phyloP scores from a whole-genome alignment of 108 stramenopile genomes.

The Skeletonema menzelii region DNA sequence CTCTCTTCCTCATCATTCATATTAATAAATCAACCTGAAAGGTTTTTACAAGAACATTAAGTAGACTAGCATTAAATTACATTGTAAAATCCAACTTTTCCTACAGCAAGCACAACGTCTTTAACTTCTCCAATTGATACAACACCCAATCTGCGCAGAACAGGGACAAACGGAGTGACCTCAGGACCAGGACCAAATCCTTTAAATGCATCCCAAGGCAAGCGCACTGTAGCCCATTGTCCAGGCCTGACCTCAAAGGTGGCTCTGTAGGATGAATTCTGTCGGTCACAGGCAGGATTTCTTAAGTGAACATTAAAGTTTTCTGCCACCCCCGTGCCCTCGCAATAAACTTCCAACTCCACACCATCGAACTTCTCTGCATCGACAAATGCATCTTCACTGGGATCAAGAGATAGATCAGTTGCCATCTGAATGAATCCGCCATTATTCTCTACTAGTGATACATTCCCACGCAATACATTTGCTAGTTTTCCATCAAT shows the following conservation, averaged over 20 bases:
- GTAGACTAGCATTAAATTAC: constrained; percentile 17
- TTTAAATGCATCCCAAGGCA: constrained; percentile 60
- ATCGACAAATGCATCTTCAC: constrained; percentile 52
- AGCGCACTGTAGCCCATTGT: constrained; percentile 58
- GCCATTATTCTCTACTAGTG: constrained; percentile 54
- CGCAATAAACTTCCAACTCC: constrained; percentile 70
- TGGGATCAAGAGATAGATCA: constrained; percentile 62
- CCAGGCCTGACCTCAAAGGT: constrained; percentile 48
- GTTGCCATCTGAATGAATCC: constrained; percentile 87
- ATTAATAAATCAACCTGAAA: too few species aligned
- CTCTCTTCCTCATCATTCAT: not conserved
- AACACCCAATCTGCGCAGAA: constrained; percentile 56
- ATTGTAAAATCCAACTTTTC: constrained; percentile 59
- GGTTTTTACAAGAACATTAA: not conserved
- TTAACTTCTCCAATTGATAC: constrained; percentile 73
- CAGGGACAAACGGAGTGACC: constrained; percentile 46
- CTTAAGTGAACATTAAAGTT: constrained; percentile 75
- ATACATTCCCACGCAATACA: constrained; percentile 63
- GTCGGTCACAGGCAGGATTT: constrained; percentile 55
- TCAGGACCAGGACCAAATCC: constrained; percentile 65
- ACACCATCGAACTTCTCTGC: constrained; percentile 68
- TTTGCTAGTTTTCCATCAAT: constrained; percentile 39
- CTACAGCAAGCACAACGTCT: constrained; percentile 58
- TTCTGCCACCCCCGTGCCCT: constrained; percentile 44
- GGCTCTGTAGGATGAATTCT: constrained; percentile 61